Evolutionary conservation across 208 protist species (phyloP).

Genomic region (Crithidia expoeki): DNA sequence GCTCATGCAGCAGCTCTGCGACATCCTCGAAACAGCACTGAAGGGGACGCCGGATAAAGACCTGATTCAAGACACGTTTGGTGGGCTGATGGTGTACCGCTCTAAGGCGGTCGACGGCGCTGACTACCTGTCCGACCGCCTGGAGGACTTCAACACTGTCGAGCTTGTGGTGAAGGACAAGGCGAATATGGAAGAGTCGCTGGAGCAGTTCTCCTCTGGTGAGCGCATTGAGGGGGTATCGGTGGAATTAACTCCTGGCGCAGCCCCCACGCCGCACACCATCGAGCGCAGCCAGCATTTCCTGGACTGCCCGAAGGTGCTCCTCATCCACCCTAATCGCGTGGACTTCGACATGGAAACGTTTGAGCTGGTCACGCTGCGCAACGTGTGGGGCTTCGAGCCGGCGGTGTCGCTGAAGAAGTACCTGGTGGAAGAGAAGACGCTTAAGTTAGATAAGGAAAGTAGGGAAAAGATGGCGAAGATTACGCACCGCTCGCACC

Average conservation of each 20-base stretch:
- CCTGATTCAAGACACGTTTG: conserved; percentile 81
- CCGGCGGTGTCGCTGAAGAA: conserved; percentile 52
- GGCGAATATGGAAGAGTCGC: conserved; percentile 72
- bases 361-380: conserved; percentile 78
- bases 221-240: conserved; percentile 90
- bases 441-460: conserved; percentile 59
- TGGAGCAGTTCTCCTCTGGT: conserved; percentile 59
- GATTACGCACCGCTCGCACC: conserved; percentile 10
- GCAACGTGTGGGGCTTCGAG: conserved; percentile 80
- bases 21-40: conserved; percentile 74
- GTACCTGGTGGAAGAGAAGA: conserved; percentile 49
- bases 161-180: conserved; percentile 88
- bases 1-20: conserved; percentile 86
- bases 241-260: conserved; percentile 60
- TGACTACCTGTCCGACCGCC: conserved; percentile 65
- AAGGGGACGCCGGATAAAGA: conserved; percentile 74
- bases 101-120: conserved; percentile 70
- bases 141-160: conserved; percentile 89
- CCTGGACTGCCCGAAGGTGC: conserved; percentile 79
- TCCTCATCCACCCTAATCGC: conserved; percentile 91
- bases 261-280: conserved; percentile 49
- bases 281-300: conserved; percentile 82
- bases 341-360: conserved; percentile 85
- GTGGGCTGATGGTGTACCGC: conserved; percentile 72
- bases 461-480: conserved; percentile 46